Conservation (phyloP, 495 filamentous ascomycete species). For the Stereocaulon alpinum region DNA sequence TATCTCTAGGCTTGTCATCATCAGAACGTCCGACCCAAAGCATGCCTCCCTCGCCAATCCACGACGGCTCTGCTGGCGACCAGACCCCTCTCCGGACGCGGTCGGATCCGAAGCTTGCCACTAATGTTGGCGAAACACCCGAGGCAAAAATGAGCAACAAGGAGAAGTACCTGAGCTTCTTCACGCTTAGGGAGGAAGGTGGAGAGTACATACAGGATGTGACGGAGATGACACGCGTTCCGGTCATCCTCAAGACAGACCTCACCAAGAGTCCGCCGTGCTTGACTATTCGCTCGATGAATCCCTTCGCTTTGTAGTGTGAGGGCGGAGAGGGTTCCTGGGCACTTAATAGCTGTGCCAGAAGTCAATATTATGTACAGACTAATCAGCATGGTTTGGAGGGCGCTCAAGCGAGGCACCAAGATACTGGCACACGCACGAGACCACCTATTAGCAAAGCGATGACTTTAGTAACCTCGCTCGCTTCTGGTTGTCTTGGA, state of each 20-base stretch:
- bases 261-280: conserved; percentile 98
- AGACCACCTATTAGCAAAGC: not conserved
- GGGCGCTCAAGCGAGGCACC: not conserved
- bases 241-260: conserved; percentile 95
- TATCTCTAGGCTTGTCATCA: conserved; percentile 52
- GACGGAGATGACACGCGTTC: conserved; percentile 91
- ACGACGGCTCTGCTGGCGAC: conserved; percentile 53
- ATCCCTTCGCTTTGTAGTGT: conserved; percentile 77
- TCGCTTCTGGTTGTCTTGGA: not conserved
- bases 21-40: conserved; percentile 86
- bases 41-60: conserved; percentile 85
- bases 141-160: conserved; percentile 81
- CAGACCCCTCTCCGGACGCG: conserved; percentile 77
- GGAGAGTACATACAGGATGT: conserved; percentile 98
- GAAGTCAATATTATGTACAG: not conserved
- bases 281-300: conserved; percentile 92
- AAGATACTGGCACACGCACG: not conserved
- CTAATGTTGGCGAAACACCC: conserved; percentile 53
- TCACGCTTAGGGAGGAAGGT: conserved; percentile 81
- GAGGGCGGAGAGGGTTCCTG: not conserved
- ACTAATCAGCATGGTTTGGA: not conserved
- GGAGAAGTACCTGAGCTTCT: conserved; percentile 88
- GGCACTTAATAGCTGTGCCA: not conserved
- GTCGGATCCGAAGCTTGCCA: conserved; percentile 83
- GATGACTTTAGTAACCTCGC: no score